These are phyloP conservation scores for Endogone sp. DNA, from an alignment of 192 early-diverging fungal species.

Conservation along the genomic window DNA sequence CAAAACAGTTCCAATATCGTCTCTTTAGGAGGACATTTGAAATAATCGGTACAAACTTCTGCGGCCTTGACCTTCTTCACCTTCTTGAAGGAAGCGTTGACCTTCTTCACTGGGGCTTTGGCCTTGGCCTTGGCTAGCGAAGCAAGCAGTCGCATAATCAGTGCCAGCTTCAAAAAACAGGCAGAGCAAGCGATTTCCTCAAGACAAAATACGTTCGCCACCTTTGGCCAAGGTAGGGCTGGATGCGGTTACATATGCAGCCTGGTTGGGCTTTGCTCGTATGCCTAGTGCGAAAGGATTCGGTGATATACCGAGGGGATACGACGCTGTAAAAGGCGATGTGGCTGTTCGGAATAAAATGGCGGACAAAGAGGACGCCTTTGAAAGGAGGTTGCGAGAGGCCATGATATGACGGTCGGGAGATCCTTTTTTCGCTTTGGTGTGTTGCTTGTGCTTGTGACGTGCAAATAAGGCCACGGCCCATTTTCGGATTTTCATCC, in stretches of 20 bases:
- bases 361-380: not conserved
- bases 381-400: no score
- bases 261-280: not conserved
- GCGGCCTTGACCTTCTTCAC: conserved; percentile 2
- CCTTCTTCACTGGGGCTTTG: conserved; percentile 10
- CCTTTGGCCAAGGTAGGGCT: not conserved
- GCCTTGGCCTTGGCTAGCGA: no score
- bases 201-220: not conserved
- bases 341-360: not conserved
- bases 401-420: no score
- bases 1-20: not conserved
- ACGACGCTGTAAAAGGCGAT: not conserved
- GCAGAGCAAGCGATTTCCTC: no score
- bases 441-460: no score
- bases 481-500: no score
- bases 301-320: not conserved
- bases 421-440: no score
- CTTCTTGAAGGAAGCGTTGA: conserved; percentile 6
- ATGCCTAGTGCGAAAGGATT: not conserved
- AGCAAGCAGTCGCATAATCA: not conserved
- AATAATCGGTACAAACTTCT: not conserved
- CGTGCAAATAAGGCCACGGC: no score
- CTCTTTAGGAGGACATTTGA: no score
- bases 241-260: not conserved
- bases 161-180: no score